Conservation (phyloP, 2,329 filamentous ascomycete species). For the Sporothrix humicola region DNA sequence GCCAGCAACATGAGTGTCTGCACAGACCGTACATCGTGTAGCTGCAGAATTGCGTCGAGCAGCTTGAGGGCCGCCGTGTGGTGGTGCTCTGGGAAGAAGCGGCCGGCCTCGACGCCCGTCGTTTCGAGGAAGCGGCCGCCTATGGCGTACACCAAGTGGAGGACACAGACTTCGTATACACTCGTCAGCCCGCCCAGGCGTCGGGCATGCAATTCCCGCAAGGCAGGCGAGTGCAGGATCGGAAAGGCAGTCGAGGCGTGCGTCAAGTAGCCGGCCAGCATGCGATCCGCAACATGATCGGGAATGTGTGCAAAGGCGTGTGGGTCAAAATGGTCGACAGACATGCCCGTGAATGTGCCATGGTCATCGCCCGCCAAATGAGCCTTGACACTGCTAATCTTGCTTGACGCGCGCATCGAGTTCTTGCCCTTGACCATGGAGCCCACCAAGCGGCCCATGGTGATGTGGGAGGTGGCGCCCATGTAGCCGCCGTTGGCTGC, state of each 20-base stretch:
- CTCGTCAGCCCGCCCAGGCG: not conserved
- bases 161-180: not conserved
- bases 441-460: conserved; percentile 22
- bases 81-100: conserved; percentile 5
- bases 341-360: not conserved
- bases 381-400: conserved; percentile 24
- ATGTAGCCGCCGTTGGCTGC: conserved; percentile 25
- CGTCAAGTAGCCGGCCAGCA: not conserved
- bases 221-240: not conserved
- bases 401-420: conserved; percentile 21
- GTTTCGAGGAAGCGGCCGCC: conserved; percentile 12
- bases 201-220: not conserved
- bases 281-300: not conserved
- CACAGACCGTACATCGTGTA: not conserved
- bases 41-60: not conserved
- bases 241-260: conserved; percentile 1
- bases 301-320: not conserved
- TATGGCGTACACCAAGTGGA: not conserved
- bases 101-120: conserved; percentile 11
- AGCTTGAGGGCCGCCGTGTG: conserved; percentile 11
- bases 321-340: not conserved
- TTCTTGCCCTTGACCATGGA: conserved; percentile 30
- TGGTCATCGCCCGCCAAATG: not conserved
- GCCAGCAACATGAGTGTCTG: conserved; percentile 7
- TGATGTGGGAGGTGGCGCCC: conserved; percentile 23